These are phyloP conservation scores for Lactuca sativa DNA, from an alignment of 129 eudicot genomes.

Conservation along the genomic window DNA sequence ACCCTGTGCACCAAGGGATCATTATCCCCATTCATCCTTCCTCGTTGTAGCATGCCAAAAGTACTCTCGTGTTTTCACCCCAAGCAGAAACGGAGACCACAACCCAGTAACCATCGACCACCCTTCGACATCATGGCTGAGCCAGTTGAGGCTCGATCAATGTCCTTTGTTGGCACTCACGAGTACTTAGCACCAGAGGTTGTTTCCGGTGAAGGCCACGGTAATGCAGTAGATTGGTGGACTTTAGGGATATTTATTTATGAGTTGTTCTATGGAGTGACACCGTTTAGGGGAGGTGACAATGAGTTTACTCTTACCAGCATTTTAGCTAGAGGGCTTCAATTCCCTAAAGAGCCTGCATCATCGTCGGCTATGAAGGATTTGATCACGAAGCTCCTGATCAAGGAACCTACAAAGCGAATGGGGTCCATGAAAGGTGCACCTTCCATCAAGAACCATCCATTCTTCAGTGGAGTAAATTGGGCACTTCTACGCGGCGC, in stretches of 20 bases:
- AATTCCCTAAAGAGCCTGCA: conserved; percentile 66
- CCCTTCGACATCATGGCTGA: conserved; percentile 54
- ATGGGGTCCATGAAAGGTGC: conserved; percentile 81
- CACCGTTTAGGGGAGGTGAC: conserved; percentile 73
- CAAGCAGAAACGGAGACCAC: conserved; percentile 19
- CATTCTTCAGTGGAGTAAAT: conserved; percentile 61
- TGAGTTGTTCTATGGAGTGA: conserved; percentile 72
- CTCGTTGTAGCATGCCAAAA: conserved; percentile 45
- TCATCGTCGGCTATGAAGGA: conserved; percentile 49
- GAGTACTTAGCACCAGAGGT: conserved; percentile 79
- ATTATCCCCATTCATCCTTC: conserved; percentile 42
- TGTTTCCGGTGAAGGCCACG: conserved; percentile 79
- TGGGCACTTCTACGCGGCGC: conserved; percentile 79
- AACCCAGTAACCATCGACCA: conserved; percentile 26
- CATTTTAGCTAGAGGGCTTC: conserved; percentile 71
- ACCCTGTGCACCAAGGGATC: conserved; percentile 11
- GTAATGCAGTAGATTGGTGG: conserved; percentile 89
- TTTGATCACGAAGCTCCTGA: conserved; percentile 53
- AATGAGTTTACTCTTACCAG: conserved; percentile 68
- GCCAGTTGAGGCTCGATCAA: conserved; percentile 73
- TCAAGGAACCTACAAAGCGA: conserved; percentile 57
- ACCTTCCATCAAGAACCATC: conserved; percentile 58
- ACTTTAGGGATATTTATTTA: conserved; percentile 67
- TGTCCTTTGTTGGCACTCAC: conserved; percentile 85
- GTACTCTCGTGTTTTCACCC: conserved; percentile 40